These are phyloP conservation scores for Nepenthes alata DNA, from an alignment of 179 eudicot genomes.

Conservation along the genomic window DNA sequence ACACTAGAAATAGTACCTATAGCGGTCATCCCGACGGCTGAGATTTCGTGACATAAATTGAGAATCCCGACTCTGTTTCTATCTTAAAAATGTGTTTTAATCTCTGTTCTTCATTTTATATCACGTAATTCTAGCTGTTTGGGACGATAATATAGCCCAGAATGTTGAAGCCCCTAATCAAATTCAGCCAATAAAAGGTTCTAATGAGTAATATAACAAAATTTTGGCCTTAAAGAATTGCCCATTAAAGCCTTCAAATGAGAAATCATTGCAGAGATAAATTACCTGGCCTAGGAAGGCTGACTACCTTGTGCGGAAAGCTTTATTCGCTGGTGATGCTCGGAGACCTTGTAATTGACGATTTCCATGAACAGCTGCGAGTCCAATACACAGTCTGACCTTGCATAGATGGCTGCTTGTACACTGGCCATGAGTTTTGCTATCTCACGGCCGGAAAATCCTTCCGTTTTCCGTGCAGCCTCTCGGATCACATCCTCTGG, in stretches of 20 bases:
- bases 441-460: constrained; percentile 94
- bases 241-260: neutral
- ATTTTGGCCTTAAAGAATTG: neutral
- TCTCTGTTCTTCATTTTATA: too few relatives aligned
- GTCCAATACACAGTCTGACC: constrained; percentile 76
- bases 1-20: too few relatives aligned
- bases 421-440: constrained; percentile 91
- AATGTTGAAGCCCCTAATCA: too few relatives aligned
- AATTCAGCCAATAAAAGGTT: too few relatives aligned
- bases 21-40: too few relatives aligned
- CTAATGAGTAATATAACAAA: neutral
- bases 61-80: too few relatives aligned
- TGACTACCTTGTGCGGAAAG: constrained; percentile 47
- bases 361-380: constrained; percentile 61
- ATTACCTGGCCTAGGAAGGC: neutral
- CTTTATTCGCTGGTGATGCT: constrained; percentile 70
- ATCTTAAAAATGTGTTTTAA: too few relatives aligned
- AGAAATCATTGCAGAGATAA: neutral
- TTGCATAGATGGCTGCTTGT: constrained; percentile 90
- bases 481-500: constrained; percentile 63
- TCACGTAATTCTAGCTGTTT: too few relatives aligned
- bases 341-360: constrained; percentile 81
- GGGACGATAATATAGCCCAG: too few relatives aligned
- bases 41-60: too few relatives aligned
- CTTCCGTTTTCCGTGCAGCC: constrained; percentile 71